Conservation (phyloP, 805 yeast genomes). For the Barnettozyma sp. region DNA sequence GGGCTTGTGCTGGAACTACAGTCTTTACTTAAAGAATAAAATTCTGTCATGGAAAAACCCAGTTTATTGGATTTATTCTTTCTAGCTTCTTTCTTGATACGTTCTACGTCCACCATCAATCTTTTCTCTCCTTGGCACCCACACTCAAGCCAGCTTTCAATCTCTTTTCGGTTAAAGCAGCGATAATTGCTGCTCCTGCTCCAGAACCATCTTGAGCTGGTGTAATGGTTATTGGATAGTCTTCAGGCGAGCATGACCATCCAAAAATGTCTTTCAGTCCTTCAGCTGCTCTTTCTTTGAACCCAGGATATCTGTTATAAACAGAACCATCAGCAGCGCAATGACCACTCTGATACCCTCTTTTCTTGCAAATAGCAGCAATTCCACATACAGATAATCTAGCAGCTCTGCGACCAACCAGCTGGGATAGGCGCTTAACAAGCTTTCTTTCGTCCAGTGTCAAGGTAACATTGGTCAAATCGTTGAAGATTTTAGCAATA, state of each 20-base stretch:
- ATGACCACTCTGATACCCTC: constrained; percentile 67
- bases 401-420: constrained; percentile 88
- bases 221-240: constrained; percentile 75
- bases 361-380: constrained; percentile 88
- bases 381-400: constrained; percentile 91
- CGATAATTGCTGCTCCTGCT: constrained; percentile 97
- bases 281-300: constrained; percentile 81
- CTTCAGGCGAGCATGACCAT: constrained; percentile 48
- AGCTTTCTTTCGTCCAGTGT: constrained; percentile 74
- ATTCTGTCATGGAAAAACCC: no score
- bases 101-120: not conserved
- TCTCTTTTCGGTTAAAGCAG: constrained; percentile 86
- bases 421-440: constrained; percentile 74
- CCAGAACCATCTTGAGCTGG: constrained; percentile 98
- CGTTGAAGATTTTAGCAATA: constrained; percentile 58
- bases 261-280: constrained; percentile 85
- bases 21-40: no score
- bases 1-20: constrained; percentile 8
- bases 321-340: constrained; percentile 98
- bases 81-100: not conserved
- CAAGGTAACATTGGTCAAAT: constrained; percentile 53
- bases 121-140: constrained; percentile 30
- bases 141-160: constrained; percentile 62
- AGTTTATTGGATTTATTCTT: not conserved
- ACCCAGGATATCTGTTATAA: constrained; percentile 86